These are phyloP conservation scores for Fusarium haematococcum DNA, from an alignment of 2,329 filamentous ascomycete genomes.

Conservation along the genomic window DNA sequence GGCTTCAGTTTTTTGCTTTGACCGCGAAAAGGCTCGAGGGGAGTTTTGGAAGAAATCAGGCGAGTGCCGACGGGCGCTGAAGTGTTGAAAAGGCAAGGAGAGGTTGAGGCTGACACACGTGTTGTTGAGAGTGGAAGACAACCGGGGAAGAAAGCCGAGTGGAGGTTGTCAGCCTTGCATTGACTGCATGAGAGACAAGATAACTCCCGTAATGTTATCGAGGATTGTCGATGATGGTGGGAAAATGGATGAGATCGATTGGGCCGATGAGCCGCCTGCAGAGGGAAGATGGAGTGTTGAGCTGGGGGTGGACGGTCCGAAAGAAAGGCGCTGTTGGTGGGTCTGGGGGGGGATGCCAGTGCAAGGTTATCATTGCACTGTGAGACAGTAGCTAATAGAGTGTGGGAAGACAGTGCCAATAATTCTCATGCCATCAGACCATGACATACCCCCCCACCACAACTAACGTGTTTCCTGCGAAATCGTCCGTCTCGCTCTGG, in stretches of 20 bases:
- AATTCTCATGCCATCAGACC: conserved; percentile 21
- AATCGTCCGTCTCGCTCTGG: conserved; percentile 33
- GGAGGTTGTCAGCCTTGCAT: conserved; percentile 39
- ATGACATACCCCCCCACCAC: conserved; percentile 45
- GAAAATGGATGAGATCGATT: conserved; percentile 39
- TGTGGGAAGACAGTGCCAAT: conserved; percentile 13
- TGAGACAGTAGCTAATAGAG: rapidly evolving
- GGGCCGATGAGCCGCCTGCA: conserved; percentile 38
- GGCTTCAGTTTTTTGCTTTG: conserved; percentile 13
- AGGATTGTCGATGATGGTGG: conserved; percentile 27
- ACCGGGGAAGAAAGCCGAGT: conserved; percentile 29
- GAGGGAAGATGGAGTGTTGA: conserved; percentile 19
- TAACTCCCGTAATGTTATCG: conserved; percentile 32
- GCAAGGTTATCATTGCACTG: conserved; percentile 21
- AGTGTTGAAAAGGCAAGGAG: conserved; percentile 6
- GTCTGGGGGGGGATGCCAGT: conserved; percentile 7
- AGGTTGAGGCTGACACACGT: conserved; percentile 7
- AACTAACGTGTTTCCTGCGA: conserved; percentile 44
- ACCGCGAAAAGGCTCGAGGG: conserved; percentile 17
- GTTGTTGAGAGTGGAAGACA: not conserved
- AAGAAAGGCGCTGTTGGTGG: conserved; percentile 13
- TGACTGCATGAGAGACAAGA: not conserved
- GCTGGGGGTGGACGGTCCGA: conserved; percentile 30
- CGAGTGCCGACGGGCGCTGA: conserved; percentile 22
- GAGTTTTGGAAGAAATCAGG: conserved; percentile 17